A percentile compares a stretch with the other conserved stretches of the same genome.
These are phyloP conservation scores for Clarireedia monteithiana DNA, from an alignment of 2,329 filamentous ascomycete genomes.

Conservation along the genomic window DNA sequence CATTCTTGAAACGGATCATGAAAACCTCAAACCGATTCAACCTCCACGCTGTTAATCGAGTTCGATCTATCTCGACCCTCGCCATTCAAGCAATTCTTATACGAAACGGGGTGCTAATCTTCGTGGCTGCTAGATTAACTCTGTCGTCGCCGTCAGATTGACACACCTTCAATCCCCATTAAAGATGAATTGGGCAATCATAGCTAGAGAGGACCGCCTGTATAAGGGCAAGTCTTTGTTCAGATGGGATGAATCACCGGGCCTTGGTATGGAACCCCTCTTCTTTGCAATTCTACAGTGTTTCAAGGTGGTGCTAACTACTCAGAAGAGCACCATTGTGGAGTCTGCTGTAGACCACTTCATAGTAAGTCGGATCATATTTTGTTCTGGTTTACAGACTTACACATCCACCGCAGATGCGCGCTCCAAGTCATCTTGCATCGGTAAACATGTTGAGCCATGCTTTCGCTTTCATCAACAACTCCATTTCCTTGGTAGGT, in stretches of 20 bases:
- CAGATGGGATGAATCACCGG: slow-evolving; percentile 27
- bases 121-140: background rate
- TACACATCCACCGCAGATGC: slow-evolving; percentile 15
- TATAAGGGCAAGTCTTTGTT: slow-evolving; percentile 26
- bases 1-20: no score
- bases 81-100: background rate
- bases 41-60: no score
- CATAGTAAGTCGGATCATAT: slow-evolving; percentile 18
- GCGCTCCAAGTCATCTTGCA: slow-evolving; percentile 25
- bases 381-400: background rate
- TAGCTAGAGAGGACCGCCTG: slow-evolving; percentile 21
- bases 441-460: slow-evolving; percentile 29
- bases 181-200: slow-evolving; percentile 25
- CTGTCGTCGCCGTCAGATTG: no score
- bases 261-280: slow-evolving; percentile 21
- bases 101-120: background rate
- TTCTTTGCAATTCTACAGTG: background rate
- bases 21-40: background rate
- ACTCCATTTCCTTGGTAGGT: slow-evolving; percentile 28
- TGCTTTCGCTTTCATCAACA: slow-evolving; percentile 29
- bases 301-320: slow-evolving; percentile 10
- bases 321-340: slow-evolving; percentile 28
- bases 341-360: slow-evolving; percentile 25
- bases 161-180: background rate
- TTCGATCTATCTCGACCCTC: no score